Evolutionary conservation across 139 green algal species (phyloP), one percentile per base, ranked within the genome.

Genomic region (Asterochloris erici): DNA sequence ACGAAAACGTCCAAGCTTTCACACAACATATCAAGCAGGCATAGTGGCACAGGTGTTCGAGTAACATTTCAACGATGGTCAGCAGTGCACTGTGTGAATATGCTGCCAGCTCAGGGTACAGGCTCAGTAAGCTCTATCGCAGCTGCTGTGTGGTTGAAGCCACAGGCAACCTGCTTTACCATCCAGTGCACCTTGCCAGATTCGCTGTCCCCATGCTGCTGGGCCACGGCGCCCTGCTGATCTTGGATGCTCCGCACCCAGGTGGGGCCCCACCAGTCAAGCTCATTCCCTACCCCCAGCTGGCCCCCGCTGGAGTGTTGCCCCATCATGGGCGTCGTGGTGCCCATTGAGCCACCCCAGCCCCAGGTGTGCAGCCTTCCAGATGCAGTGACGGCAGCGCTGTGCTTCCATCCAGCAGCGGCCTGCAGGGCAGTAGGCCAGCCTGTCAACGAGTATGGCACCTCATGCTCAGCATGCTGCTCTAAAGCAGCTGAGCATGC

Each of bases 121-220:
- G 17, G 21, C 66, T 71, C 66, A 71, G 19, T 9, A 26, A 88
- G 26, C 60, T 92, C 83, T 11, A 91, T 23, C 23, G 90, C 60
- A 17, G 86, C 84, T 13, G 87, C 85, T 11, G 87, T 91, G 73
- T 92, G 89, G 79, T 92, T 91, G 24, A 88, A 79, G 24, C 89
- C 89, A 70, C 85, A 90, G 0, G 87, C 73, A 12, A 88, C 88
- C 71, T 86, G 77, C 75, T 79, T 9, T 24, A 38, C 62, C 14
- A 29, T 64, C 70, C 54, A 74, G 12, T 10, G 17, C 15, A 69
- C 24, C 26, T 26, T 11, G 11, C 13, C 60, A 69, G 16, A 6
- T 54, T 16, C 62, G 11, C 17, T 68, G 54, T 83, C 71, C 13
- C n/a, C 63, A 66, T 13, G 64, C 86, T 63, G 60, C 63, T 28